Percentiles rank a stretch among this genome's conserved stretches.
Conservation (phyloP, 805 yeast genomes). For the Ogataea minuta region DNA sequence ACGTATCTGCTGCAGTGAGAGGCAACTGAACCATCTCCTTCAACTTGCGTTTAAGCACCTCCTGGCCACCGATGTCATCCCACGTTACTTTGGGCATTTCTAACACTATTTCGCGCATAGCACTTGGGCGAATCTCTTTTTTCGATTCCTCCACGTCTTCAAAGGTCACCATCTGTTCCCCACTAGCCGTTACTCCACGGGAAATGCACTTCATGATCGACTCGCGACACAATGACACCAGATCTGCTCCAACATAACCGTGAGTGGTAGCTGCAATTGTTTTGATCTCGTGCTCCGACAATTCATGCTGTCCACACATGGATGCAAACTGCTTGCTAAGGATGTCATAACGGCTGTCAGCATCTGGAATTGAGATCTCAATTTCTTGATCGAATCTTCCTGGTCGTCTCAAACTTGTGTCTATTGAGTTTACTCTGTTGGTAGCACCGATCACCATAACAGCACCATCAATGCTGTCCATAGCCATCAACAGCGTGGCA, state of each 20-base stretch:
- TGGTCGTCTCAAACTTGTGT: slow-evolving; percentile 86
- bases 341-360: slow-evolving; percentile 72
- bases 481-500: slow-evolving; percentile 77
- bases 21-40: slow-evolving; percentile 93
- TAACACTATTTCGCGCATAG: slow-evolving; percentile 92
- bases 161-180: slow-evolving; percentile 44
- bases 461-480: slow-evolving; percentile 72
- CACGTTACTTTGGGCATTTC: slow-evolving; percentile 94
- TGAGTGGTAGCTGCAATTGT: slow-evolving; percentile 76
- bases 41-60: slow-evolving; percentile 72
- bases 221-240: slow-evolving; percentile 84
- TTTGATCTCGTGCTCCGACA: slow-evolving; percentile 56
- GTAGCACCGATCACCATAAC: slow-evolving; percentile 86
- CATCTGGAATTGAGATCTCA: slow-evolving; percentile 92
- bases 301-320: slow-evolving; percentile 47
- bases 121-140: slow-evolving; percentile 86
- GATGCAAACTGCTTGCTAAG: slow-evolving; percentile 56
- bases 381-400: slow-evolving; percentile 94
- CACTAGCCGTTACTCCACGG: slow-evolving; percentile 42
- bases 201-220: slow-evolving; percentile 82
- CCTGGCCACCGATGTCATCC: slow-evolving; percentile 96
- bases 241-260: slow-evolving; percentile 97
- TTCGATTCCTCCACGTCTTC: slow-evolving; percentile 70
- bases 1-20: slow-evolving; percentile 74
- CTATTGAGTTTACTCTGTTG: slow-evolving; percentile 86